A percentile compares a stretch with the other conserved stretches of the same genome.
Evolutionary conservation across 208 protist genomes (phyloP).

Genomic region (Sergeia podlipaevii): DNA sequence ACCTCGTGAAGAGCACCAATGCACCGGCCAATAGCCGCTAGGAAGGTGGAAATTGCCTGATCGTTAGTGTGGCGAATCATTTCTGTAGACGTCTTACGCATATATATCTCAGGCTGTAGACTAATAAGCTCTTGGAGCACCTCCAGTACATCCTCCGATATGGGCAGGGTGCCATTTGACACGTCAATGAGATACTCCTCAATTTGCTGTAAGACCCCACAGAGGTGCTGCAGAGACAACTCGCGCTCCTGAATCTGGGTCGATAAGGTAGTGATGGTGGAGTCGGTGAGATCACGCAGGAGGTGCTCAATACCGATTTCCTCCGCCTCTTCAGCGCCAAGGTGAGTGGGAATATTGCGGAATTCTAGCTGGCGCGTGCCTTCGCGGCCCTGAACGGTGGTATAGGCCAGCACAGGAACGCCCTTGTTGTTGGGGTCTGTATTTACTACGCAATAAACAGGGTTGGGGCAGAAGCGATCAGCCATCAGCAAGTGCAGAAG

Average conservation of each 20-base stretch:
- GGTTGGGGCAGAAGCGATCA: slow-evolving; percentile 90
- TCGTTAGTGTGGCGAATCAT: slow-evolving; percentile 89
- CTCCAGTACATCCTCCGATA: slow-evolving; percentile 84
- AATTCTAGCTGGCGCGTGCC: slow-evolving; percentile 80
- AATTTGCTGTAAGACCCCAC: slow-evolving; percentile 85
- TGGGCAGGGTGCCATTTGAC: slow-evolving; percentile 58
- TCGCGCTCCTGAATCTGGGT: slow-evolving; percentile 94
- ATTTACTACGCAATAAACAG: slow-evolving; percentile 92
- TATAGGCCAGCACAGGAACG: slow-evolving; percentile 88
- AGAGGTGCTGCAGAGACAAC: slow-evolving; percentile 91
- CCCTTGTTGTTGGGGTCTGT: slow-evolving; percentile 88
- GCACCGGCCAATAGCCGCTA: slow-evolving; percentile 77
- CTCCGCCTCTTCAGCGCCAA: slow-evolving; percentile 97
- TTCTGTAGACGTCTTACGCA: slow-evolving; percentile 73
- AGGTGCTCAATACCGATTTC: slow-evolving; percentile 99
- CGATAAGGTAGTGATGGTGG: slow-evolving; percentile 94
- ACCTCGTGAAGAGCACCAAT: slow-evolving; percentile 82
- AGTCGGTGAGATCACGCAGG: slow-evolving; percentile 97
- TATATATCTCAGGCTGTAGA: slow-evolving; percentile 80
- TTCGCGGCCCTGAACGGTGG: slow-evolving; percentile 79
- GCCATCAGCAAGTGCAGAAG: slow-evolving; percentile 97
- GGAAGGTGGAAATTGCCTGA: slow-evolving; percentile 79
- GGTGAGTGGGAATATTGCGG: slow-evolving; percentile 89
- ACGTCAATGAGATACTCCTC: slow-evolving; percentile 91
- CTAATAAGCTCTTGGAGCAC: slow-evolving; percentile 89